These are phyloP conservation scores for Torulaspora delbrueckii DNA, from an alignment of 805 yeast species.

Conservation along the genomic window DNA sequence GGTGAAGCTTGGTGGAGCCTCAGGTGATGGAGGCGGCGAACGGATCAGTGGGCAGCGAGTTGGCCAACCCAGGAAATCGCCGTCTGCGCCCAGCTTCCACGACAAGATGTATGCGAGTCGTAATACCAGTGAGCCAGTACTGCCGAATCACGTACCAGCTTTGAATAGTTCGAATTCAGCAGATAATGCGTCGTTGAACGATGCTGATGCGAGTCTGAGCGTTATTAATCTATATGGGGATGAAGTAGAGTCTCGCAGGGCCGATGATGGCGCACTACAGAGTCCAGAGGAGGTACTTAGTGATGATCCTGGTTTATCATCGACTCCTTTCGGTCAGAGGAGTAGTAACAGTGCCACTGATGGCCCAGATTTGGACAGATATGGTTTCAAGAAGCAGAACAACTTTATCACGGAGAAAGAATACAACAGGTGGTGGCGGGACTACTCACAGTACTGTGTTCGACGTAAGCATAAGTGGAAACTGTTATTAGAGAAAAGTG, in stretches of 20 bases:
- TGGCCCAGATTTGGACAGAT: constrained; percentile 52
- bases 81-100: constrained; percentile 24
- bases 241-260: constrained; percentile 16
- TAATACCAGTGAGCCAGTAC: constrained; percentile 12
- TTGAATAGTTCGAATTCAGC: not conserved
- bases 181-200: constrained; percentile 10
- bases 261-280: constrained; percentile 5
- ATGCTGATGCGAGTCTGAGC: constrained; percentile 33
- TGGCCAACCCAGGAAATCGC: constrained; percentile 17
- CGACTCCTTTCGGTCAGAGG: constrained; percentile 1
- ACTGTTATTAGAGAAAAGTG: constrained; percentile 57
- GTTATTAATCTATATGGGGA: constrained; percentile 39
- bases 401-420: constrained; percentile 47
- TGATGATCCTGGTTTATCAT: constrained; percentile 7
- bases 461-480: constrained; percentile 78
- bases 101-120: constrained; percentile 4
- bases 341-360: constrained; percentile 5
- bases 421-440: constrained; percentile 72
- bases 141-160: constrained; percentile 2
- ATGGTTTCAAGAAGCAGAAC: constrained; percentile 77
- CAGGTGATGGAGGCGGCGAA: not conserved
- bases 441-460: constrained; percentile 57
- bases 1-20: constrained; percentile 7
- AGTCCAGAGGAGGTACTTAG: constrained; percentile 11
- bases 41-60: not conserved